These are phyloP conservation scores for Aspergillus quadricinctus DNA, from an alignment of 2,329 filamentous ascomycete genomes.

Conservation along the genomic window DNA sequence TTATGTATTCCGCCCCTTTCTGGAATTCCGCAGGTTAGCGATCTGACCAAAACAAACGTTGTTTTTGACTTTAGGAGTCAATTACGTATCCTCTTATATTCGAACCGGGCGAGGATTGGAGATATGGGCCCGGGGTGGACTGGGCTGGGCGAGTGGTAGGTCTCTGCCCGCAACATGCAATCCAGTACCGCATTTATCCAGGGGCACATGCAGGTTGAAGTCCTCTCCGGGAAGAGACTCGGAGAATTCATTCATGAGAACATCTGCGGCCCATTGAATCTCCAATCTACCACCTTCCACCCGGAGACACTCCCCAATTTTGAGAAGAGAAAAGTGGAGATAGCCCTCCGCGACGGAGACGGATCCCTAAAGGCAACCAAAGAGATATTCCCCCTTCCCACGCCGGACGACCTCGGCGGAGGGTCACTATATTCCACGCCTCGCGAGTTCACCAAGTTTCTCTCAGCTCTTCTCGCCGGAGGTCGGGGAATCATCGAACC, in stretches of 20 bases:
- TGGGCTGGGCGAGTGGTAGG: background rate
- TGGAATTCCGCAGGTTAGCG: too few relatives aligned
- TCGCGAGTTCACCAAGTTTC: background rate
- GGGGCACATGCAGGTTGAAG: too few relatives aligned
- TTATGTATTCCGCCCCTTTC: too few relatives aligned
- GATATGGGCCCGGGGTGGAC: background rate
- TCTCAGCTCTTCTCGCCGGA: background rate
- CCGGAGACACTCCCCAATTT: background rate
- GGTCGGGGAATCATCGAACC: background rate
- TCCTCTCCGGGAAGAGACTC: background rate
- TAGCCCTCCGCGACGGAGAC: background rate
- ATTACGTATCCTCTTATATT: background rate
- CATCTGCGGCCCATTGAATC: background rate
- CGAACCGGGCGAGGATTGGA: background rate
- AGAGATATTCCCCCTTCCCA: background rate
- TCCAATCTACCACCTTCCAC: background rate
- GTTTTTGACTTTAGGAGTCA: too few relatives aligned
- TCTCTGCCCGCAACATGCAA: too few relatives aligned
- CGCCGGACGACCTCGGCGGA: background rate
- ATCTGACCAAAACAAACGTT: too few relatives aligned
- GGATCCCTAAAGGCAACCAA: background rate
- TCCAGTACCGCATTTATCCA: too few relatives aligned
- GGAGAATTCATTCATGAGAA: background rate
- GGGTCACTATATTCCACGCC: background rate
- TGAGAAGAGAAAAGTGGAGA: background rate